Percentiles rank a stretch among this genome's conserved stretches.
phyloP scores from a whole-genome alignment of 2,329 filamentous ascomycete genomes.

The Chaetomiaceae sp. region DNA sequence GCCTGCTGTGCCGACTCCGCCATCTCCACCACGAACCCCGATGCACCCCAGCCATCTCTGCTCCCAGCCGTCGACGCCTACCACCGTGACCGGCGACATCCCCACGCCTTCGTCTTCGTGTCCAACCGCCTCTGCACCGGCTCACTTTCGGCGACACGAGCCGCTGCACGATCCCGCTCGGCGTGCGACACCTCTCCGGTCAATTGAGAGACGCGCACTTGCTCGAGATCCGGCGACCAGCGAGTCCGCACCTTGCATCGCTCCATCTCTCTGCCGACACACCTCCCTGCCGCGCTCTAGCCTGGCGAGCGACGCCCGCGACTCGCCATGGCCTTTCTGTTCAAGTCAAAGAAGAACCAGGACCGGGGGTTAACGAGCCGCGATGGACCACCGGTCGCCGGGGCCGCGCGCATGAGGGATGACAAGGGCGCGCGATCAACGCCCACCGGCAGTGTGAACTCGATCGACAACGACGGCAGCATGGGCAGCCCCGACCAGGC shows the following conservation, averaged over 20 bases:
- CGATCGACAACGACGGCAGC: constrained; percentile 53
- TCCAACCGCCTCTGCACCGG: constrained; percentile 4
- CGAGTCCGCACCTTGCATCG: constrained; percentile 7
- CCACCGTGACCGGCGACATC: constrained; percentile 17
- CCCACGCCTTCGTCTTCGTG: constrained; percentile 10
- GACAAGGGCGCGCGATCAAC: constrained; percentile 59
- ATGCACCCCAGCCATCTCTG: constrained; percentile 40
- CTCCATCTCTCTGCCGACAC: constrained; percentile 10
- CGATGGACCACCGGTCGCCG: constrained; percentile 43
- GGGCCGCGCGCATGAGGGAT: constrained; percentile 45
- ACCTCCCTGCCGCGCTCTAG: constrained; percentile 21
- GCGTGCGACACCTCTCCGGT: constrained; percentile 8
- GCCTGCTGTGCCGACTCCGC: constrained; percentile 26
- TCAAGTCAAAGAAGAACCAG: constrained; percentile 75
- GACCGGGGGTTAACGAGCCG: constrained; percentile 53
- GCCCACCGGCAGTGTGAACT: constrained; percentile 72
- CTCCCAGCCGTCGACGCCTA: constrained; percentile 31
- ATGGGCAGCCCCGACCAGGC: constrained; percentile 60
- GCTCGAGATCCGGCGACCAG: constrained; percentile 7
- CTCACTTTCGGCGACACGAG: constrained; percentile 9
- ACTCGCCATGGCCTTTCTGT: constrained; percentile 69
- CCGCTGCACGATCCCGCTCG: constrained; percentile 16
- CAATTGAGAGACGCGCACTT: constrained; percentile 15
- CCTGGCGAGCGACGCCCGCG: constrained; percentile 32
- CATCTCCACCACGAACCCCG: constrained; percentile 23